phyloP scores from a whole-genome alignment of 2,329 filamentous ascomycete species.

The Fusarium algeriense region DNA sequence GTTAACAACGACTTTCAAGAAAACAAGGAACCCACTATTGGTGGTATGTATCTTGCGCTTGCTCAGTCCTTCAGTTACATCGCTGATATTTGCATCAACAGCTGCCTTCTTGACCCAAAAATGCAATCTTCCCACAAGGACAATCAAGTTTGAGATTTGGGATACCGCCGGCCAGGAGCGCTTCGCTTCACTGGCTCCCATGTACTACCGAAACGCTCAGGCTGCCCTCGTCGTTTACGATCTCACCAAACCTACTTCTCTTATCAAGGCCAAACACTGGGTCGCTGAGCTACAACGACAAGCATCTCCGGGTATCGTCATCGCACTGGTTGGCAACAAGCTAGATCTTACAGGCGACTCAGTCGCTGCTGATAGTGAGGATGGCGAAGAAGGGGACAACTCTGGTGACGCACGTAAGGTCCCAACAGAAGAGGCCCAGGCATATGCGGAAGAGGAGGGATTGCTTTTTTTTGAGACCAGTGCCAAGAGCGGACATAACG shows the following conservation, averaged over 20 bases:
- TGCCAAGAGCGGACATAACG: constrained; percentile 95
- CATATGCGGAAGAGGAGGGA: constrained; percentile 94
- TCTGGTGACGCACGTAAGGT: constrained; percentile 86
- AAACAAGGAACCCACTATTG: constrained; percentile 99
- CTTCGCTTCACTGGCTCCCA: constrained; percentile 94
- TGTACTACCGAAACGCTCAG: constrained; percentile 99
- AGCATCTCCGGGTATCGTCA: constrained; percentile 95
- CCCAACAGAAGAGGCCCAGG: constrained; percentile 88
- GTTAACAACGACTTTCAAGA: constrained; percentile 99
- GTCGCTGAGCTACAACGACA: constrained; percentile 97
- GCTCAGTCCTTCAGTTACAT: not conserved
- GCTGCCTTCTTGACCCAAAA: constrained; percentile 99
- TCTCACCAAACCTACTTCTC: constrained; percentile 93
- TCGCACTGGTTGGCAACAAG: constrained; percentile 97
- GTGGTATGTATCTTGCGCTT: constrained; percentile 71
- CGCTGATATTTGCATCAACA: constrained; percentile 54
- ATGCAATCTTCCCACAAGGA: constrained; percentile 93
- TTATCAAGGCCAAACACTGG: constrained; percentile 99
- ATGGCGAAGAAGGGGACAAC: constrained; percentile 69
- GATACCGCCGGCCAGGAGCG: constrained; percentile 98
- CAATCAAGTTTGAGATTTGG: constrained; percentile 97
- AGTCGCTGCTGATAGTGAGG: constrained; percentile 58
- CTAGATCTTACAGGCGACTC: constrained; percentile 82
- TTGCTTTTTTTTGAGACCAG: constrained; percentile 98
- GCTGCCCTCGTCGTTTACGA: constrained; percentile 98